phyloP scores from a whole-genome alignment of 192 early-diverging fungal species.

The Podila epigama region DNA sequence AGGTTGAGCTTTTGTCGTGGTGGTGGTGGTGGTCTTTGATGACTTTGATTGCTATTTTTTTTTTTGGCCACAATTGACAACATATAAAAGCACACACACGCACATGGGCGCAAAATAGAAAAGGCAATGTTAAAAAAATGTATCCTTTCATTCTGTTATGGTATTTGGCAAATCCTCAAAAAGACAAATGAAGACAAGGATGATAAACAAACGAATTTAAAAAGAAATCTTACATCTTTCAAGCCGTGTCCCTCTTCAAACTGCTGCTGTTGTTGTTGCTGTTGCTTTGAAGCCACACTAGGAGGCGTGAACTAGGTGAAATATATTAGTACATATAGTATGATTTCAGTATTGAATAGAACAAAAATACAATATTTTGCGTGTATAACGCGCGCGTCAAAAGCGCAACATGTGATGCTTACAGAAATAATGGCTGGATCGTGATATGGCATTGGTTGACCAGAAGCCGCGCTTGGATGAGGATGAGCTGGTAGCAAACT shows the following conservation, averaged over 20 bases:
- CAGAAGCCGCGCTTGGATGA: slow-evolving; percentile 6
- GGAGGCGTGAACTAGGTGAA: slow-evolving; percentile 30
- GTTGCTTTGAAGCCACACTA: not conserved
- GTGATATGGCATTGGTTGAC: slow-evolving; percentile 31
- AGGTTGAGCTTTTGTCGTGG: too few relatives aligned
- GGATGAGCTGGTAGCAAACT: slow-evolving; percentile 34
- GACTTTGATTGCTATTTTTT: slow-evolving; percentile 4
- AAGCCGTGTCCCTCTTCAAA: not conserved
- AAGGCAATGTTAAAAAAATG: slow-evolving; percentile 2
- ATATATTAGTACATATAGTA: too few relatives aligned
- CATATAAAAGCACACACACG: too few relatives aligned
- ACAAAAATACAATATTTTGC: too few relatives aligned
- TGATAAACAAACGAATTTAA: not conserved
- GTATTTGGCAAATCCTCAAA: not conserved
- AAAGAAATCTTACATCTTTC: slow-evolving; percentile 5
- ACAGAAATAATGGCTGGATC: slow-evolving; percentile 73
- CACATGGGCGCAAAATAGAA: too few relatives aligned
- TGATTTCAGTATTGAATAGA: too few relatives aligned
- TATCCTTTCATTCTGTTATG: not conserved
- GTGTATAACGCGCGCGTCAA: too few relatives aligned
- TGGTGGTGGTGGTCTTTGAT: slow-evolving; percentile 12
- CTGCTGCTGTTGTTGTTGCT: slow-evolving; percentile 5
- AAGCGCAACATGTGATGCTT: slow-evolving; percentile 10
- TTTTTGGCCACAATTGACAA: not conserved
- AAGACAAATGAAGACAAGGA: not conserved